A percentile compares a stretch with the other conserved stretches of the same genome.
These are phyloP conservation scores for Yamadazyma membranifaciens DNA, from an alignment of 1,139 yeast species.

Conservation along the genomic window DNA sequence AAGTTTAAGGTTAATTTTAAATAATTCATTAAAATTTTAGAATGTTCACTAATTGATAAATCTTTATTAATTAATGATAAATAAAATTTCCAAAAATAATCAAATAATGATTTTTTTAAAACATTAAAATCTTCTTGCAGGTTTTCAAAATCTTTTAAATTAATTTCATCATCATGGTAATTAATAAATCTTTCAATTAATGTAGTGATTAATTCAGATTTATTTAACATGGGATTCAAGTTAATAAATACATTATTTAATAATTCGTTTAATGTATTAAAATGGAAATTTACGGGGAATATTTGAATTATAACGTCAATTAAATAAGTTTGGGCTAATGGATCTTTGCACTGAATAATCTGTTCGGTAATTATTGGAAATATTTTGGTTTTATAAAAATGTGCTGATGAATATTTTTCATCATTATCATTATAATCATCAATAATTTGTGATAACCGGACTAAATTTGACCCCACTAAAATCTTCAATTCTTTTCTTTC, in stretches of 20 bases:
- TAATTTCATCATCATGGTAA: slow-evolving; percentile 35
- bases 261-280: slow-evolving; percentile 67
- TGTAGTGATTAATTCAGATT: slow-evolving; percentile 64
- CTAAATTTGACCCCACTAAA: slow-evolving; percentile 89
- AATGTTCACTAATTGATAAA: slow-evolving; percentile 61
- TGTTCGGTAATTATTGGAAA: slow-evolving; percentile 86
- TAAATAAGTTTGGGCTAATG: slow-evolving; percentile 86
- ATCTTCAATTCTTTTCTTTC: slow-evolving; percentile 91
- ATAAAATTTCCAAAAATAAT: slow-evolving; percentile 65
- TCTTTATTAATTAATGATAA: slow-evolving; percentile 52
- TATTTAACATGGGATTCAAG: slow-evolving; percentile 67
- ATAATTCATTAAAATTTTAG: slow-evolving; percentile 63
- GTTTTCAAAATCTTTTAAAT: slow-evolving; percentile 23
- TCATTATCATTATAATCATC: slow-evolving; percentile 52
- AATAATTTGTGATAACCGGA: slow-evolving; percentile 82
- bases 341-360: slow-evolving; percentile 88
- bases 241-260: slow-evolving; percentile 61
- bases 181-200: slow-evolving; percentile 73
- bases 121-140: slow-evolving; percentile 10
- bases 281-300: slow-evolving; percentile 90
- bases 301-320: slow-evolving; percentile 89
- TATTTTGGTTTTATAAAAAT: slow-evolving; percentile 60
- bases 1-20: slow-evolving; percentile 63
- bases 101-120: slow-evolving; percentile 14
- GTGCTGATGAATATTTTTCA: slow-evolving; percentile 28